These are phyloP conservation scores for Microbotryum violaceum DNA, from an alignment of 1,284 basidiomycete species.

Conservation along the genomic window DNA sequence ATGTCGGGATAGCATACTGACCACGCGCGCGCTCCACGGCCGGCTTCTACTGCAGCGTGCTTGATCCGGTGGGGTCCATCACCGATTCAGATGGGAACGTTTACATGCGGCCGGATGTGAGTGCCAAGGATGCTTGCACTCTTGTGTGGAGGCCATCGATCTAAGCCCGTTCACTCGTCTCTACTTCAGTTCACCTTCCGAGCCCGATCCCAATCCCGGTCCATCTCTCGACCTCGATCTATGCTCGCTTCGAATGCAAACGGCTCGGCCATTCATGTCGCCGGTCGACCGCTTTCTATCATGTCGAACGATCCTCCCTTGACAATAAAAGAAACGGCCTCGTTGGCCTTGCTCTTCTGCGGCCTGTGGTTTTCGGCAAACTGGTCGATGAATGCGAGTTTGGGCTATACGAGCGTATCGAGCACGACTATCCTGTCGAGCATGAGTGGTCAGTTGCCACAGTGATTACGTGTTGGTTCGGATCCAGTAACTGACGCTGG, in stretches of 20 bases:
- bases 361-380: constrained; percentile 64
- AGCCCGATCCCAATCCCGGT: constrained; percentile 5
- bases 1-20: neutral
- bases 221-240: constrained; percentile 21
- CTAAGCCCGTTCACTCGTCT: neutral
- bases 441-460: constrained; percentile 63
- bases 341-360: constrained; percentile 68
- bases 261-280: constrained; percentile 3
- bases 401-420: constrained; percentile 80
- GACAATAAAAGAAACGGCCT: constrained; percentile 61
- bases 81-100: neutral
- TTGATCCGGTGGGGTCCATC: constrained; percentile 2
- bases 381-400: constrained; percentile 72
- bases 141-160: neutral
- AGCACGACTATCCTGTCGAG: constrained; percentile 81
- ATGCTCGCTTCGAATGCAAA: neutral
- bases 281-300: constrained; percentile 17
- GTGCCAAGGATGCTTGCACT: neutral
- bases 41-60: neutral
- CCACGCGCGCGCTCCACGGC: neutral
- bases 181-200: neutral
- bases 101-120: constrained; percentile 8
- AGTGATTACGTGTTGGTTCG: no score
- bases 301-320: constrained; percentile 41
- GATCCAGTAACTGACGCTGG: no score